Conservation (phyloP, 352 stramenopile genomes). For the Phytophthora sp. region DNA sequence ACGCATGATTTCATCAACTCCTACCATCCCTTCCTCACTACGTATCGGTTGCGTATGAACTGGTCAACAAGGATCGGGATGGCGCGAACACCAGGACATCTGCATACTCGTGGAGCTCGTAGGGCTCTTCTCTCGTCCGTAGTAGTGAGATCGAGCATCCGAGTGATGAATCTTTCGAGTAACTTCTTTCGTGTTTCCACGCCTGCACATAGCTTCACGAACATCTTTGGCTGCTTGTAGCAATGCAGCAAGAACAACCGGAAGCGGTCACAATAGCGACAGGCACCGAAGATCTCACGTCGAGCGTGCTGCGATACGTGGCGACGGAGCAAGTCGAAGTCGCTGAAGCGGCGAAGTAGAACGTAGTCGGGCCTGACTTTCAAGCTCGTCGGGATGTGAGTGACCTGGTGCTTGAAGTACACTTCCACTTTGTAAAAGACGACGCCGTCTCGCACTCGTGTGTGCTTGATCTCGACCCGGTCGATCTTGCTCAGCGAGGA, state of each 20-base stretch:
- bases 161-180: constrained; percentile 19
- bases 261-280: constrained; percentile 36
- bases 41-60: constrained; percentile 25
- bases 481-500: neutral
- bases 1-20: no score
- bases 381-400: neutral
- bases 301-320: constrained; percentile 26
- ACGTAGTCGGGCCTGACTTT: constrained; percentile 32
- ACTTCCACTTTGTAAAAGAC: constrained; percentile 1
- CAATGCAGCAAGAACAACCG: constrained; percentile 30
- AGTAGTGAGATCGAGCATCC: neutral
- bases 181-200: constrained; percentile 47
- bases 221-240: constrained; percentile 33
- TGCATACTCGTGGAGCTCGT: neutral
- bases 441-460: neutral
- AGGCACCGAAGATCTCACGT: constrained; percentile 21
- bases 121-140: neutral
- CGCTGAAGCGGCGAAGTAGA: constrained; percentile 34
- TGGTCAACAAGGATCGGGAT: constrained; percentile 32
- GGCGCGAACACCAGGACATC: constrained; percentile 24
- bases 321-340: constrained; percentile 36
- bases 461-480: neutral
- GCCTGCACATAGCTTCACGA: constrained; percentile 40
- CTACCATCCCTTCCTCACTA: constrained; percentile 6
- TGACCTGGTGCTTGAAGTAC: neutral